Evolutionary conservation across 1,284 basidiomycete species (phyloP), one percentile per base, ranked within the genome.

Genomic region (Boletus chippewaensis): DNA sequence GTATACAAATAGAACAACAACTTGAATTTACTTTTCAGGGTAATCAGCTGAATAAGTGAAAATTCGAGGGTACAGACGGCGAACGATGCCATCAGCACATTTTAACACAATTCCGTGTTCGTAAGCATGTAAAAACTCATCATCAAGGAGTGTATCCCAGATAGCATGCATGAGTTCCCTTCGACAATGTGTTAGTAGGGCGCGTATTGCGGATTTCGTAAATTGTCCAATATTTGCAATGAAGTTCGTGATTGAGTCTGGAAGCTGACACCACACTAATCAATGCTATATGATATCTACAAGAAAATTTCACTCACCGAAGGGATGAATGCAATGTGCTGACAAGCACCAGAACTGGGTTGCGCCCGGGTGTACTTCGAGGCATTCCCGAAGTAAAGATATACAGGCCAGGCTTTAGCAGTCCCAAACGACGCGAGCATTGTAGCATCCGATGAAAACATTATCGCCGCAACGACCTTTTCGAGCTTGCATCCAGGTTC

Each of bases 381-480:
- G n/a, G 67, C 57, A 38, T 70, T 71, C 2, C 65, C 65, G 45
- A 73, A 64, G 44, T 56, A 67, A 0, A 71, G 45, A 51, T 74
- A 74, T 0, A 71, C 26, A 0, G 70, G 73, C 54, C 54, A 57
- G 12, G 29, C 49, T 40, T 50, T 50, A 26, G 65, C 63, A 45
- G 16, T 50, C 12, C 49, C 10, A 22, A 34, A 47, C 2, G 24
- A 12, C 3, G 44, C 22, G 3, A 50, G 29, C 8, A 24, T 40
- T 3, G 49, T 50, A 13, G 49, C 31, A 8, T 50, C 44, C 5
- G 31, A 50, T 9, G 49, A 50, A 18, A 50, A 50, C 44, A 50
- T 50, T 1, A 50, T 40, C 3, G 38, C 43, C 2, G 16, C 22
- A 22, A 22, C 22, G 5, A 22, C 22, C 22, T 22, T 22, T 6